Evolutionary conservation across 2,329 filamentous ascomycete species (phyloP).

Genomic region (Aureobasidium sp.): DNA sequence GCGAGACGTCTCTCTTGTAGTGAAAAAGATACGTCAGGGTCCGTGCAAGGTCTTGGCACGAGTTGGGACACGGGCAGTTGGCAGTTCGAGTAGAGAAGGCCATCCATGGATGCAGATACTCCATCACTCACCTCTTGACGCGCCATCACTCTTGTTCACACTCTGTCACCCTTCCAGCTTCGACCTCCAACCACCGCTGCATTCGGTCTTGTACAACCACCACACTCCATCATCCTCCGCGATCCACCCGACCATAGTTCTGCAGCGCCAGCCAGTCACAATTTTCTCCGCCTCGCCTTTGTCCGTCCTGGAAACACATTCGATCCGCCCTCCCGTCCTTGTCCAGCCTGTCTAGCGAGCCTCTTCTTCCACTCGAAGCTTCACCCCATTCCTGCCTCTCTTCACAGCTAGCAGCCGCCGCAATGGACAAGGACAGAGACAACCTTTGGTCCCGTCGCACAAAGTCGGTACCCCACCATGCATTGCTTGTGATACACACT

Average conservation of each 20-base stretch:
- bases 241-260: neutral
- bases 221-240: neutral
- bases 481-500: conserved; percentile 16
- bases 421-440: conserved; percentile 23
- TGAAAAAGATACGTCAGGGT: conserved; percentile 15
- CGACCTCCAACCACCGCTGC: neutral
- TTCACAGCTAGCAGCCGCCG: conserved; percentile 9
- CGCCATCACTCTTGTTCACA: neutral
- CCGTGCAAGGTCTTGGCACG: conserved; percentile 16
- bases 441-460: conserved; percentile 71
- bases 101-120: conserved; percentile 11
- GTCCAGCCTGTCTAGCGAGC: conserved; percentile 15
- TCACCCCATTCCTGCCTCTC: neutral
- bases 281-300: conserved; percentile 12
- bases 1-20: conserved; percentile 13
- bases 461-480: conserved; percentile 52
- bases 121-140: neutral
- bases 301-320: neutral
- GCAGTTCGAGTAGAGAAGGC: conserved; percentile 3
- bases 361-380: neutral
- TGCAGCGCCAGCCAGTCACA: conserved; percentile 12
- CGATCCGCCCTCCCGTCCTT: conserved; percentile 2
- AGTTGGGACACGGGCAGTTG: too few species aligned
- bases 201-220: neutral
- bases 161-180: neutral